A percentile compares a stretch with the other conserved stretches of the same genome.
Evolutionary conservation across 805 yeast species (phyloP).

Genomic region (Ogataea degrootiae): DNA sequence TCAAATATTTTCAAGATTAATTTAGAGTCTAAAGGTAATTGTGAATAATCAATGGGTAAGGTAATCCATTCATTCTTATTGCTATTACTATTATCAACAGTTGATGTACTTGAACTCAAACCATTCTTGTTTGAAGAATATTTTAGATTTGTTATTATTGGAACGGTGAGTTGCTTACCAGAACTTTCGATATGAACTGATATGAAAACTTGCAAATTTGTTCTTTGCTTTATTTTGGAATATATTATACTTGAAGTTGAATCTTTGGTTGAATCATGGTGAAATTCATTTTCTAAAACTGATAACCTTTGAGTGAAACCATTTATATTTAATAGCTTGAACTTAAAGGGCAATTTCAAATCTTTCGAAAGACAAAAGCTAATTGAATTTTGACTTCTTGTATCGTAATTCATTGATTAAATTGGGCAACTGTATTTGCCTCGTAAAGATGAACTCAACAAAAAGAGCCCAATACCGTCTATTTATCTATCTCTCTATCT

Average conservation of each 20-base stretch:
- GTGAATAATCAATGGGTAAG: slow-evolving; percentile 67
- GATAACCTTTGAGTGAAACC: slow-evolving; percentile 18
- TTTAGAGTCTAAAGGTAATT: slow-evolving; percentile 59
- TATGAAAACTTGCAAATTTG: slow-evolving; percentile 10
- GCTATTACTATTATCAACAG: not conserved
- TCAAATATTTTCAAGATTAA: slow-evolving; percentile 66
- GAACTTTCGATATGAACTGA: slow-evolving; percentile 14
- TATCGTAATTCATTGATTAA: slow-evolving; percentile 17
- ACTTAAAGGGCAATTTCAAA: slow-evolving; percentile 41
- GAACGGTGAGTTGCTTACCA: slow-evolving; percentile 20
- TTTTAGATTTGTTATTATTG: slow-evolving; percentile 14
- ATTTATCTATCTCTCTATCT: too few relatives aligned
- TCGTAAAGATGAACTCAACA: not conserved
- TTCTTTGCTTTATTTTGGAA: slow-evolving; percentile 13
- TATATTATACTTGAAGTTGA: slow-evolving; percentile 11
- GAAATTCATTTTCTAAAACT: slow-evolving; percentile 1
- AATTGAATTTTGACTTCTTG: slow-evolving; percentile 17
- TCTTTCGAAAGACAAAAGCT: slow-evolving; percentile 54
- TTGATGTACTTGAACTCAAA: not conserved
- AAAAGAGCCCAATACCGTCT: not conserved
- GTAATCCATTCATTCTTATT: slow-evolving; percentile 55
- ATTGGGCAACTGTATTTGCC: not conserved
- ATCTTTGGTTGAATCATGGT: not conserved
- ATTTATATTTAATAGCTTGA: slow-evolving; percentile 33
- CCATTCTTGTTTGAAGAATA: slow-evolving; percentile 8